phyloP scores from a whole-genome alignment of 352 stramenopile genomes.

The Pythium graminicola region DNA sequence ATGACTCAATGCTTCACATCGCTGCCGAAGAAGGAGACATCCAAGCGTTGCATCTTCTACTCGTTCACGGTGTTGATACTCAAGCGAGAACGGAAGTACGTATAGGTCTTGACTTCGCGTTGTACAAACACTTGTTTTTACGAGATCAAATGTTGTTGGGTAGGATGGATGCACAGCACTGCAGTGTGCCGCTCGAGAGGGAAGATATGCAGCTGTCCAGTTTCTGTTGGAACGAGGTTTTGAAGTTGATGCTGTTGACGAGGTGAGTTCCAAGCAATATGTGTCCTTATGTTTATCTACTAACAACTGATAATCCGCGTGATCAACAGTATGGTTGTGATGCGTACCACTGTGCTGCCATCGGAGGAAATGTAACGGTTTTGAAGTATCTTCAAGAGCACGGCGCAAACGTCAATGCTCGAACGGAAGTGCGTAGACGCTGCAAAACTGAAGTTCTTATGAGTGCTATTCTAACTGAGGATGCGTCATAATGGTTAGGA shows the following conservation, averaged over 20 bases:
- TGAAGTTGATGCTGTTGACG: background rate
- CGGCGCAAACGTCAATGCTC: background rate
- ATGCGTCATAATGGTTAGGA: too few species aligned
- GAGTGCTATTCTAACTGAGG: too few species aligned
- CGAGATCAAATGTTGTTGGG: background rate
- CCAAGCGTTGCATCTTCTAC: background rate
- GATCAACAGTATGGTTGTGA: background rate
- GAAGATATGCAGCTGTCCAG: background rate
- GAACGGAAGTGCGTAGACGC: background rate
- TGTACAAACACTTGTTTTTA: background rate
- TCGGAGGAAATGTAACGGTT: background rate
- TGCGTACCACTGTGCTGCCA: background rate
- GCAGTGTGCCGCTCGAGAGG: background rate
- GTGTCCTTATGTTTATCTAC: background rate
- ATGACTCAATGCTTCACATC: conserved; percentile 1
- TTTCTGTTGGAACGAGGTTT: conserved; percentile 1
- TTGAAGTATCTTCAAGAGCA: background rate
- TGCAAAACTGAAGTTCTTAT: too few species aligned
- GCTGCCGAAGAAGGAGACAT: conserved; percentile 2
- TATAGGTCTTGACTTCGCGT: background rate
- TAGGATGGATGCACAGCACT: conserved; percentile 1
- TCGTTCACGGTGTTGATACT: background rate
- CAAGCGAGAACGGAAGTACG: background rate
- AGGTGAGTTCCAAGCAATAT: background rate
- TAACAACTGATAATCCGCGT: background rate